Conservation (phyloP, 805 yeast species). For the Cephaloascus fragrans region DNA sequence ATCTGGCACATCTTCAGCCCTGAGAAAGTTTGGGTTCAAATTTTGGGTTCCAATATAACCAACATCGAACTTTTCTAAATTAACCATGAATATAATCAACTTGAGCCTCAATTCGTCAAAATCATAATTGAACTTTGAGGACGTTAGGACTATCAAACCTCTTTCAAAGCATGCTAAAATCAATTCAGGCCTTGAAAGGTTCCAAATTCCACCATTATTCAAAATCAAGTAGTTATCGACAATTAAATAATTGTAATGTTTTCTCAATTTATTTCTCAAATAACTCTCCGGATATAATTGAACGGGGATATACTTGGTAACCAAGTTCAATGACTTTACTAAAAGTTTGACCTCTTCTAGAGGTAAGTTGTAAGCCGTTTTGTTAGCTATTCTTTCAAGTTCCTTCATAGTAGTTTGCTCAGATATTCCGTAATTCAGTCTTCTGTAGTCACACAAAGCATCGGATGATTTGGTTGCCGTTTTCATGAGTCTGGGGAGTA, state of each 20-base stretch:
- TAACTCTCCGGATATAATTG: slow-evolving; percentile 24
- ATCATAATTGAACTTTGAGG: slow-evolving; percentile 13
- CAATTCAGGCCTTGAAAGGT: slow-evolving; percentile 38
- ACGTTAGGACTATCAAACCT: slow-evolving; percentile 33
- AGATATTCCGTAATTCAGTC: slow-evolving; percentile 4
- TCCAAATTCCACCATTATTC: slow-evolving; percentile 36
- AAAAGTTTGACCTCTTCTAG: slow-evolving; percentile 23
- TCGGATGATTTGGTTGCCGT: slow-evolving; percentile 8
- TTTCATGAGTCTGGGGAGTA: slow-evolving; percentile 26
- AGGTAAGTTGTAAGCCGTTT: slow-evolving; percentile 40
- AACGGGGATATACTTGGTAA: slow-evolving; percentile 28
- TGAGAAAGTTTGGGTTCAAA: no score
- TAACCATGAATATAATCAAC: slow-evolving; percentile 26
- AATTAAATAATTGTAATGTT: slow-evolving; percentile 30
- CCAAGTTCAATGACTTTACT: slow-evolving; percentile 24
- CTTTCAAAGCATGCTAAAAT: slow-evolving; percentile 46
- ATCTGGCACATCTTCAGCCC: no score
- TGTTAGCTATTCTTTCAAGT: slow-evolving; percentile 17
- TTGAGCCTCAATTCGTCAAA: slow-evolving; percentile 22
- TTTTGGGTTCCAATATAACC: slow-evolving; percentile 24
- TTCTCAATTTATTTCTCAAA: slow-evolving; percentile 23
- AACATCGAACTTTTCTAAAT: slow-evolving; percentile 29
- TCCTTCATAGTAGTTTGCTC: slow-evolving; percentile 3
- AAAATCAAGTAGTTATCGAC: slow-evolving; percentile 43
- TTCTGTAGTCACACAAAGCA: slow-evolving; percentile 6